Base-by-base conservation (phyloP, 2,329 filamentous ascomycete species). In the Setomelanomma holmii region DNA sequence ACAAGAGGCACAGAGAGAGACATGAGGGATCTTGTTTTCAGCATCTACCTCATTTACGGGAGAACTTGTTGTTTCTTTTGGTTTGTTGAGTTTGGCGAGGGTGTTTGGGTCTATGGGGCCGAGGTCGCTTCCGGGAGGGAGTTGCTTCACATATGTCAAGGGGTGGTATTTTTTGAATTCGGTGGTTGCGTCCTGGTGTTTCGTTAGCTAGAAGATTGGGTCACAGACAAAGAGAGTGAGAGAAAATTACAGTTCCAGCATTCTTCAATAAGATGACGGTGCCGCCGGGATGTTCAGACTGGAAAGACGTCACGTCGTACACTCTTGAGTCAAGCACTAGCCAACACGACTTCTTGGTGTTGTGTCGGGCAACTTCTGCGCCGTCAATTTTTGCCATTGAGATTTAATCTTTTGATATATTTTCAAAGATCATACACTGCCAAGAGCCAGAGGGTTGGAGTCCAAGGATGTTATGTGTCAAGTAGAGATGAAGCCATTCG, bases 251-350 rank as follows among this genome's bases (percentile, higher is more conserved):
- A 20, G 66, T 69, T 79, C 83, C 82, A 38, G 75, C 79, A 41
- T 73, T 64, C 53, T 63, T 71, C 54, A 74, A 53, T 17, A 74
- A 61, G 3, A 73, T 71, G 1, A 66, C 58, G 14, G 83, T 75
- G 19, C 85, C 85, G n/a, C 86, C 85, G 3, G 85, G 84, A 69
- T 87, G 85, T 43, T 85, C 77, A 7, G 80, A 78, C 4, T 85
- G 76, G 65, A 90, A 90, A 12, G 82, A 79, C 4, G 84, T 87
- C 24, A 90, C 74, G 69, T 90, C 84, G 75, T 87, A 89, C 4
- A 89, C 85, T 57, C 84, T 82, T 27, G 82, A 82, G 66, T 89
- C 83, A 8, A 90, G 80, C 5, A 89, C 86, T 44, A 90, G 83
- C 88, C 88, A 91, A 60, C 77, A 79, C 6, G 67, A 67, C 8